These are phyloP conservation scores for Ceratocystis colombiana DNA, from an alignment of 2,329 filamentous ascomycete genomes.

Conservation along the genomic window DNA sequence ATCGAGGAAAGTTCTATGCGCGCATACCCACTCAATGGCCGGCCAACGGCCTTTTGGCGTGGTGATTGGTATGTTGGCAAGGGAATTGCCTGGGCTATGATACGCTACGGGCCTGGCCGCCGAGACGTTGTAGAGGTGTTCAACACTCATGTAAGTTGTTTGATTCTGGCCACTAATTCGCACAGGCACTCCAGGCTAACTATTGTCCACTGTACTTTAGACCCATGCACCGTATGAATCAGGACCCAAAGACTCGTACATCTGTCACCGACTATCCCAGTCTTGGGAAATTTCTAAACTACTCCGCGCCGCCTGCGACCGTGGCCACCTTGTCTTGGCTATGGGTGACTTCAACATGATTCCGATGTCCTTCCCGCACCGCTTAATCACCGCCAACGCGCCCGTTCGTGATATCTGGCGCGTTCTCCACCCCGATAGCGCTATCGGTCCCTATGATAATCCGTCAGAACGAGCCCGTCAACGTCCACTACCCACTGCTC, in stretches of 20 bases:
- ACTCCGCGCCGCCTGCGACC: conserved; percentile 67
- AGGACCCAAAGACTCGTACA: conserved; percentile 71
- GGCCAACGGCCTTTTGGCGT: conserved; percentile 84
- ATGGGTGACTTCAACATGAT: conserved; percentile 96
- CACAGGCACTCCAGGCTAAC: neutral
- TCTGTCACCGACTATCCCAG: conserved; percentile 83
- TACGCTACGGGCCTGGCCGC: conserved; percentile 55
- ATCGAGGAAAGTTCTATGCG: conserved; percentile 83
- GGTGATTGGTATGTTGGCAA: conserved; percentile 97
- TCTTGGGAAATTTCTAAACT: conserved; percentile 91
- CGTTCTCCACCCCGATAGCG: conserved; percentile 70
- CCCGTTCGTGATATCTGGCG: conserved; percentile 78
- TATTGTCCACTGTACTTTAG: conserved; percentile 28
- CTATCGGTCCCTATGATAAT: conserved; percentile 62
- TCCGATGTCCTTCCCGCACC: conserved; percentile 75
- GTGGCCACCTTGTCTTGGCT: conserved; percentile 73
- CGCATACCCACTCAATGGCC: conserved; percentile 80
- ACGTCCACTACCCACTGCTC: conserved; percentile 60
- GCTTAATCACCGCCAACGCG: conserved; percentile 66
- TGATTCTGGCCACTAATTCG: neutral
- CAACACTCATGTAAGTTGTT: conserved; percentile 63
- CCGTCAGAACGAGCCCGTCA: conserved; percentile 55
- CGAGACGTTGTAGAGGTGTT: conserved; percentile 77
- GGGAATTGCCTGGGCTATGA: conserved; percentile 73
- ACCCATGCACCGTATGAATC: conserved; percentile 78